Evolutionary conservation across 345 rosid species (phyloP), one percentile per base, ranked within the genome.

Genomic region (Eucalyptus marginata): DNA sequence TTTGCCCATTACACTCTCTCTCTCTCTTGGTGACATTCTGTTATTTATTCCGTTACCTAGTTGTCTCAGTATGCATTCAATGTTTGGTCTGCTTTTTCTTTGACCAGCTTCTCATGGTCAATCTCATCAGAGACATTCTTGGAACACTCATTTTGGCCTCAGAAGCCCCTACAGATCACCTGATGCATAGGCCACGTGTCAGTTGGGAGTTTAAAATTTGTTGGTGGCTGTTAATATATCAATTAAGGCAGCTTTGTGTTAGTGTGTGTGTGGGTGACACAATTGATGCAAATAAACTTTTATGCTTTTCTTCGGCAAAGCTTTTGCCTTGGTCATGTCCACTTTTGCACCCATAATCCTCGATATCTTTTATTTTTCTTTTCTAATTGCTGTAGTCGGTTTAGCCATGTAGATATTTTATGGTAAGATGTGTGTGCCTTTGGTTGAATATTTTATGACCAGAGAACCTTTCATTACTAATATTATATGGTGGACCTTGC

Each of bases 141-240:
- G 99, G 99, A 87, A 97, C 99, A 84, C 99, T 98, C 86, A 99
- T 98, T 84, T 93, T 98, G 84, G 99, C 99, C 71, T 97, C 98
- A 40, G 99, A 97, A 91, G 97, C 97, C 85, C 99, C 99, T 87
- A 96, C 99, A 8, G 98, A 98, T 88, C 95, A 94, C 87, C 98
- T 98, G 76, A 97, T 97, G 99, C 94, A 93, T 44, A 93, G 97
- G 90, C 36, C 91, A 49, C 98, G 98, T 17, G 98, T 97, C 89
- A 99, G 99, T 89, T 92, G 99, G 99, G 91, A 96, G 96, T 97
- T 95, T 49, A 62, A 71, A 66, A 66, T 20, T 49, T 68, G 66
- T 87, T 50, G 33, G 40, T 86, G 64, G 56, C 40, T n/a, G 56
- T 25, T 5, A 13, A 52, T 20, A 31, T 87, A 14, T 46, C 40